These are phyloP conservation scores for Cercophora sp. DNA, from an alignment of 495 filamentous ascomycete species.

Conservation along the genomic window DNA sequence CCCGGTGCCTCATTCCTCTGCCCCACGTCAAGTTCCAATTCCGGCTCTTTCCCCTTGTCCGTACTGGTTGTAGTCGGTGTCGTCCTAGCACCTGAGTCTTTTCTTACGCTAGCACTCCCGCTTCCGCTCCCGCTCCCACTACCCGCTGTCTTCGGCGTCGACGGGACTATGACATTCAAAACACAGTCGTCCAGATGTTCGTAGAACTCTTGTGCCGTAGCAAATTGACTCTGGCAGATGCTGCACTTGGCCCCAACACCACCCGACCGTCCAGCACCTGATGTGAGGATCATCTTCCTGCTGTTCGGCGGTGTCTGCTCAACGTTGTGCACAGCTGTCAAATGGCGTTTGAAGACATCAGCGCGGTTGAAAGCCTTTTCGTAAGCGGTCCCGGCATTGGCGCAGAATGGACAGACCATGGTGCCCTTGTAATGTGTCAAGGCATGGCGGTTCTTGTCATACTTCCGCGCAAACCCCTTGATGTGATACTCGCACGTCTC, in stretches of 20 bases:
- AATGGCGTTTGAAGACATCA: constrained; percentile 96
- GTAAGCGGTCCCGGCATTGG: constrained; percentile 81
- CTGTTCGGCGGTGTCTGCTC: constrained; percentile 96
- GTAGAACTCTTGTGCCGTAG: constrained; percentile 94
- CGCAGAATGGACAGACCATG: constrained; percentile 98
- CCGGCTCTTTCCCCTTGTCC: constrained; percentile 28
- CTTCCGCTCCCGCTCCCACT: constrained; percentile 24
- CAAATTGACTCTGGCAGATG: constrained; percentile 88
- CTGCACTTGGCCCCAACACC: constrained; percentile 86
- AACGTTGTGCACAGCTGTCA: constrained; percentile 89
- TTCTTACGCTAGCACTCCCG: constrained; percentile 18
- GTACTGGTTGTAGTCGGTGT: constrained; percentile 27
- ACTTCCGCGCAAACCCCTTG: constrained; percentile 96
- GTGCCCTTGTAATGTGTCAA: constrained; percentile 98
- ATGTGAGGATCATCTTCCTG: constrained; percentile 55
- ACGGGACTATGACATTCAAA: constrained; percentile 87
- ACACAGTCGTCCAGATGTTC: constrained; percentile 99
- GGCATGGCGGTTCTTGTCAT: constrained; percentile 98
- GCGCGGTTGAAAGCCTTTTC: constrained; percentile 99
- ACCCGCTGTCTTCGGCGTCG: constrained; percentile 56
- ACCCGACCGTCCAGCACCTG: constrained; percentile 20
- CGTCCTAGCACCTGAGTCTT: constrained; percentile 24
- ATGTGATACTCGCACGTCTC: constrained; percentile 88
- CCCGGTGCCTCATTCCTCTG: constrained; percentile 6
- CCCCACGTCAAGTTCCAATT: constrained; percentile 14